These are phyloP conservation scores for Galerina sulciceps DNA, from an alignment of 768 basidiomycete genomes.

Conservation along the genomic window DNA sequence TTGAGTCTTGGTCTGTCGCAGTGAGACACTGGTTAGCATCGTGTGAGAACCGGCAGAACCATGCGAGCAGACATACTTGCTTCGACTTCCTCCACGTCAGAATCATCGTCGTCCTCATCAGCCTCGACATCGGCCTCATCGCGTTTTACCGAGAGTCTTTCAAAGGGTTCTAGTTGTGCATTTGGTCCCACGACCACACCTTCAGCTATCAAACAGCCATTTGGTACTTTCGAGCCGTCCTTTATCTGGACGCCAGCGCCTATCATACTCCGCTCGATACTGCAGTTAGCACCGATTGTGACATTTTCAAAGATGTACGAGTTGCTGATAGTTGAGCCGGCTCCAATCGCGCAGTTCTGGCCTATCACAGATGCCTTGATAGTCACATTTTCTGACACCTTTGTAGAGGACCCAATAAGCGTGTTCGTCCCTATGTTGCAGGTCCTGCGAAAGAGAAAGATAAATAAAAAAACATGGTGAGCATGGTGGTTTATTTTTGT, in stretches of 20 bases:
- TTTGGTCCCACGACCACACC: constrained; percentile 80
- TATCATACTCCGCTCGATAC: constrained; percentile 80
- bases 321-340: constrained; percentile 66
- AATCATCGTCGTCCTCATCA: constrained; percentile 50
- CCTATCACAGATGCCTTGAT: constrained; percentile 82
- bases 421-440: constrained; percentile 82
- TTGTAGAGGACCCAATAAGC: constrained; percentile 82
- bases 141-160: constrained; percentile 66
- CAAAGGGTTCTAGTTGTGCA: constrained; percentile 68
- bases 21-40: constrained; percentile 1
- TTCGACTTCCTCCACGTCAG: constrained; percentile 72
- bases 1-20: constrained; percentile 51
- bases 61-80: constrained; percentile 47
- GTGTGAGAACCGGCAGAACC: constrained; percentile 4
- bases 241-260: constrained; percentile 77
- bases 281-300: constrained; percentile 68
- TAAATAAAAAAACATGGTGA: background rate
- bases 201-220: constrained; percentile 83
- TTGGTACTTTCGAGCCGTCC: constrained; percentile 66
- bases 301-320: constrained; percentile 88
- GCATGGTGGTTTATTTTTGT: background rate
- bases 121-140: constrained; percentile 37
- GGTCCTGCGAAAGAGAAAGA: constrained; percentile 50
- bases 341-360: constrained; percentile 71
- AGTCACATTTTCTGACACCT: constrained; percentile 67